phyloP scores from a whole-genome alignment of 371 early-diverging fungal species.

The Zancudomyces culisetae region DNA sequence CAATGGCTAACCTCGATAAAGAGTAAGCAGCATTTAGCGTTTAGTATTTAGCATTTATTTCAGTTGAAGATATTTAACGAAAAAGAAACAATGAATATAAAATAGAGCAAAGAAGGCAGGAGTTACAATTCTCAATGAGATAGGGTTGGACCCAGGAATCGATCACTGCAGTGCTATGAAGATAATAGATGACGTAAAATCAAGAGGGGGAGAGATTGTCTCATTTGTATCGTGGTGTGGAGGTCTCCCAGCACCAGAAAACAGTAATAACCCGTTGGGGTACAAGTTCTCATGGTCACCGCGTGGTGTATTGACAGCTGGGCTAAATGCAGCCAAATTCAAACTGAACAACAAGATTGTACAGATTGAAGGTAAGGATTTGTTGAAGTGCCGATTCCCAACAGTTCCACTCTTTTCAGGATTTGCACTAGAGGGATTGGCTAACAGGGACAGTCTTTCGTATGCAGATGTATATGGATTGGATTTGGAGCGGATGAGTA shows the following conservation, averaged over 20 bases:
- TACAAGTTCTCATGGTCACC: conserved; percentile 98
- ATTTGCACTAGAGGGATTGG: conserved; percentile 68
- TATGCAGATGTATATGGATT: conserved; percentile 78
- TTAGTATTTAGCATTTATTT: conserved; percentile 4
- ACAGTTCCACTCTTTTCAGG: conserved; percentile 54
- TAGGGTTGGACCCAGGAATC: conserved; percentile 94
- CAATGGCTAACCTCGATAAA: conserved; percentile 58
- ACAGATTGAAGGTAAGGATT: conserved; percentile 56
- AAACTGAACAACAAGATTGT: conserved; percentile 68
- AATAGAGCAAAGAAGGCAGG: conserved; percentile 59
- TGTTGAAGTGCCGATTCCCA: conserved; percentile 29
- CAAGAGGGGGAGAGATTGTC: conserved; percentile 37
- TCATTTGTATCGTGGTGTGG: conserved; percentile 96
- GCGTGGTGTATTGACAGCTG: conserved; percentile 84
- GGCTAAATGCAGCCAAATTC: conserved; percentile 73
- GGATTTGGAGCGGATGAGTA: conserved; percentile 45
- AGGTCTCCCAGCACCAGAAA: conserved; percentile 93
- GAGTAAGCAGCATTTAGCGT: neutral
- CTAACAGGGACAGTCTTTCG: conserved; percentile 90
- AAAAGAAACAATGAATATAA: no score
- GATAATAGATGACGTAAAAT: conserved; percentile 72
- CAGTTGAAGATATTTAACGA: neutral
- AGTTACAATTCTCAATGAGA: conserved; percentile 84
- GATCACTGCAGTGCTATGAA: conserved; percentile 96
- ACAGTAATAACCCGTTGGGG: conserved; percentile 78